These are phyloP conservation scores for Populus trichocarpa DNA, from an alignment of 441 rosid species.

Conservation along the genomic window DNA sequence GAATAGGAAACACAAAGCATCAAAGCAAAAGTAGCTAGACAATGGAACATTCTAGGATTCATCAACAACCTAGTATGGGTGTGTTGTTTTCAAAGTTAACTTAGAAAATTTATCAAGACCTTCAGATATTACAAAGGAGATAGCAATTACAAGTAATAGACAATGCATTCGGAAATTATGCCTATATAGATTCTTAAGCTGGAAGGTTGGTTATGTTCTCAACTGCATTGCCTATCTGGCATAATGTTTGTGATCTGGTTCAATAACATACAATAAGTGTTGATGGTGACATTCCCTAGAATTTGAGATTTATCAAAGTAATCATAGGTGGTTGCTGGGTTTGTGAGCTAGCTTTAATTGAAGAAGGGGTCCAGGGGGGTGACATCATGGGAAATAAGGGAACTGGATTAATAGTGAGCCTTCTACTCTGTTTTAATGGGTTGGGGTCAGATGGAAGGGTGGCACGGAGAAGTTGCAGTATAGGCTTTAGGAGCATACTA, in stretches of 20 bases:
- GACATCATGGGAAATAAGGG: background rate
- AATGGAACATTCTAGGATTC: no score
- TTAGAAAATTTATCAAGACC: background rate
- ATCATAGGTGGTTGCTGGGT: background rate
- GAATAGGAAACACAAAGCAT: no score
- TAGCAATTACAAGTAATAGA: background rate
- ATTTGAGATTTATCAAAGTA: background rate
- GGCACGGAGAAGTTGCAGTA: background rate
- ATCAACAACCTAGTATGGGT: background rate
- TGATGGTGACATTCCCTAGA: background rate
- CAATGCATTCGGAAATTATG: background rate
- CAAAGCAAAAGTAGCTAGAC: no score
- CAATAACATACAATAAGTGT: background rate
- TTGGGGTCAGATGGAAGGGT: background rate
- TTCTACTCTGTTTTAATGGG: background rate
- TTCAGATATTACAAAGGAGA: background rate
- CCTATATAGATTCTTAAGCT: background rate
- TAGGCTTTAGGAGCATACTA: background rate
- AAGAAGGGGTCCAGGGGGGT: background rate
- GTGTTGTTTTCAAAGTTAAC: background rate
- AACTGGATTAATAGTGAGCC: background rate
- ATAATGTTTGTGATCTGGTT: background rate
- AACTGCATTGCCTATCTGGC: background rate
- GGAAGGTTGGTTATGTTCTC: background rate
- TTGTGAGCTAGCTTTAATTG: background rate